phyloP scores from a whole-genome alignment of 495 filamentous ascomycete species.

The Lasiosphaeria hispida region DNA sequence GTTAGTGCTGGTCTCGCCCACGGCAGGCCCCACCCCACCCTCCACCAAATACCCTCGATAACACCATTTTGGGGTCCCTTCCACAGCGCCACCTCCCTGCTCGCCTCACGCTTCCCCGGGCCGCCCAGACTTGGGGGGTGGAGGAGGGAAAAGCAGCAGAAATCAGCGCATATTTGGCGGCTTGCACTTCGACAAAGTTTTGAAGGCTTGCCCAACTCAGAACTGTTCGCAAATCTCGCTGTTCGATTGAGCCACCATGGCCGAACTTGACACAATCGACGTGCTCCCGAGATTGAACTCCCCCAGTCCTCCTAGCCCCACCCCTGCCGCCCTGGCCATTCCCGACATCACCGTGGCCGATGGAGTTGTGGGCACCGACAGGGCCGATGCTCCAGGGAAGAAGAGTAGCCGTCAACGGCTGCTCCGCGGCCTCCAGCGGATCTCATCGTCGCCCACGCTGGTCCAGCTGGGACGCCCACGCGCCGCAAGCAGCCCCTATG shows the following conservation, averaged over 20 bases:
- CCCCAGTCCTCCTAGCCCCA: background rate
- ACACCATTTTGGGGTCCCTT: slow-evolving; percentile 1
- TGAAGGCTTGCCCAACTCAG: no score
- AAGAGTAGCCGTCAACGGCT: slow-evolving; percentile 72
- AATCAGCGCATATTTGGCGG: slow-evolving; percentile 7
- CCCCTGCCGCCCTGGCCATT: background rate
- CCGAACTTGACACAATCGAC: slow-evolving; percentile 17
- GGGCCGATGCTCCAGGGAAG: slow-evolving; percentile 55
- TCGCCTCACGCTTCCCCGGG: slow-evolving; percentile 13
- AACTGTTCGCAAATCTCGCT: no score
- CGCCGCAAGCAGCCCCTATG: slow-evolving; percentile 64
- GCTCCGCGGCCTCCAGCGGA: slow-evolving; percentile 77
- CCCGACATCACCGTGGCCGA: slow-evolving; percentile 7
- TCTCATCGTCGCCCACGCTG: slow-evolving; percentile 82
- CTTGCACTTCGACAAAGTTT: background rate
- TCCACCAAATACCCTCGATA: slow-evolving; percentile 5
- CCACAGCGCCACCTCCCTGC: slow-evolving; percentile 11
- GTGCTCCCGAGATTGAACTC: slow-evolving; percentile 4
- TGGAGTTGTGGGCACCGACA: slow-evolving; percentile 5
- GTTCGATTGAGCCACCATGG: slow-evolving; percentile 20
- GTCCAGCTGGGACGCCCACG: slow-evolving; percentile 61
- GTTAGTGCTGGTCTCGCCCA: background rate
- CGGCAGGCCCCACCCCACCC: slow-evolving; percentile 13
- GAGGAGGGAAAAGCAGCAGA: background rate
- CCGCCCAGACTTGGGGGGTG: slow-evolving; percentile 5